Evolutionary conservation across 768 basidiomycete species (phyloP), one percentile per base, ranked within the genome.

Genomic region (Boletus edulis): DNA sequence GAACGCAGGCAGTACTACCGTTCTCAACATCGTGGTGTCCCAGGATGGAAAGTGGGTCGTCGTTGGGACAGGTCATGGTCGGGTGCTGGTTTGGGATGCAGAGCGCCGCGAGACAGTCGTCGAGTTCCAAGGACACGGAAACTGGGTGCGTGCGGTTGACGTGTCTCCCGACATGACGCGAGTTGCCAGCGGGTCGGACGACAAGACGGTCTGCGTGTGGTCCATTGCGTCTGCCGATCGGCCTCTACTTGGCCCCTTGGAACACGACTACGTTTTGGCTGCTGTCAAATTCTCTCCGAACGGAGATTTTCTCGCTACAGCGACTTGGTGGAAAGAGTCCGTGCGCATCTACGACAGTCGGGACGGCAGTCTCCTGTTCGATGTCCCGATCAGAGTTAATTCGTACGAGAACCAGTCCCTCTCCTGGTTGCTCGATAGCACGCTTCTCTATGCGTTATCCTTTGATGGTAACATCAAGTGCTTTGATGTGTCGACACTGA

Each of bases 91-190:
- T 17, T 63, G 62, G 62, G 31, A 52, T 3, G 53, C 24, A 14
- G 48, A 63, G 34, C 13, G 9, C 20, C 32, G 14, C 20, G 45
- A 58, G 35, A 55, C 55, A 14, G 43, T 54, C 20, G 11, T 17
- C 41, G 53, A 57, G 41, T 18, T 62, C 11, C 42, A 51, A 7
- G 62, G 37, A 10, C 60, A 59, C 11, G 10, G 4, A 27, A 22
- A 41, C 14, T 58, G 35, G 57, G 57, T 58, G 56, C 57, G 57
- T 48, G 56, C 58, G 18, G 55, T 64, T 5, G 63, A 64, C 31
- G 9, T 64, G 17, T 64, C 63, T 15, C 52, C 47, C 4, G 59
- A 64, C 15, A 24, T 4, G 44, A 54, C 44, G 7, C 46, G 15
- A 17, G 41, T 64, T 1, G 59, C 45, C 32, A 52, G 46, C 5